Evolutionary conservation across 257 asterid species (phyloP).

Genomic region (Misopates orontium): DNA sequence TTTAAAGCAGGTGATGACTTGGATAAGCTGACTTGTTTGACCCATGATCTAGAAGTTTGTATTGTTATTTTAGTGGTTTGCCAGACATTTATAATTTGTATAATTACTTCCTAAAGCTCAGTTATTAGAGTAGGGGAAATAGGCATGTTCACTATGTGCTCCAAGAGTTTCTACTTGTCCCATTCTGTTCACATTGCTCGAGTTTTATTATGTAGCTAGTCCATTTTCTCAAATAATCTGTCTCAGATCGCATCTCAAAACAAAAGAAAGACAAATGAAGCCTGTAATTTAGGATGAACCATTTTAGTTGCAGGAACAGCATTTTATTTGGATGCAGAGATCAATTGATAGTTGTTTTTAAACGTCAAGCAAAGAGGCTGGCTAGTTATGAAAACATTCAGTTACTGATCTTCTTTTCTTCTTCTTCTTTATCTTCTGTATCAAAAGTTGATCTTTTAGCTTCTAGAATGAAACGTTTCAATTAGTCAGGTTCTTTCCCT

Average conservation of each 20-base stretch:
- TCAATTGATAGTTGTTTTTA: conserved; percentile 11
- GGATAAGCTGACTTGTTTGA: conserved; percentile 1
- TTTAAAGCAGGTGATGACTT: conserved; percentile 59
- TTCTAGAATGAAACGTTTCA: not conserved
- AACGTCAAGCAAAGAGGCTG: not conserved
- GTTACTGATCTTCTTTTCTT: conserved; percentile 1
- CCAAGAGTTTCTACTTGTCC: not conserved
- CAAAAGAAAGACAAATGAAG: not conserved
- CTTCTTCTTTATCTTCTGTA: not conserved
- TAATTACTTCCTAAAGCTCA: conserved; percentile 20
- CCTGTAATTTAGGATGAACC: not conserved
- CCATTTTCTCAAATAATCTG: not conserved
- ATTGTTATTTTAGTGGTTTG: not conserved
- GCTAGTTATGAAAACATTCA: not conserved
- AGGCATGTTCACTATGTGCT: conserved; percentile 13
- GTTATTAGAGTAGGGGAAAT: not conserved
- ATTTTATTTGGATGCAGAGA: conserved; percentile 13
- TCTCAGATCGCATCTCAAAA: not conserved
- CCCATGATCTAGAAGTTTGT: not conserved
- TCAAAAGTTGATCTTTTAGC: conserved; percentile 10
- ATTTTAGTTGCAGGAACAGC: conserved; percentile 9
- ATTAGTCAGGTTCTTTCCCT: not conserved
- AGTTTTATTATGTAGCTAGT: not conserved
- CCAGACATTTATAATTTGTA: not conserved
- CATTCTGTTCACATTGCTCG: not conserved